Evolutionary conservation across 1,139 yeast species (phyloP), one percentile per base, ranked within the genome.

Genomic region (Saccharomyces uvarum): DNA sequence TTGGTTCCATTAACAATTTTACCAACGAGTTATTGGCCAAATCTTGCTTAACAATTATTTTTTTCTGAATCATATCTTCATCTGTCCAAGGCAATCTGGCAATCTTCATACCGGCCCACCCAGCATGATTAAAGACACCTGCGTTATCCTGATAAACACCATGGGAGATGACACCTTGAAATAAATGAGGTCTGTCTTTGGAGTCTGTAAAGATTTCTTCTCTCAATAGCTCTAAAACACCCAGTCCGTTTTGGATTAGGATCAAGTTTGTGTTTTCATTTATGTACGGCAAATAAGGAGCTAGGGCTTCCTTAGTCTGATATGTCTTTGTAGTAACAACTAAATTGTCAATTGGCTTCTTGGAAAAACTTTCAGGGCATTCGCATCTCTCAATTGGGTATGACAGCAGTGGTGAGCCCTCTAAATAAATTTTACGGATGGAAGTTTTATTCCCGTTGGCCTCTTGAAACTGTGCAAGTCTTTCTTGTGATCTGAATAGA

Each of bases 181-280:
- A 81, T 7, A 91, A 65, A 16, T 72, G 73, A 16, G 96, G 96
- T 58, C 84, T 71, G 1, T 64, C 52, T 0, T 56, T 56, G 0
- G 65, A 57, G 1, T 70, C 66, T 0, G 82, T 81, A 86, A 95
- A 89, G n/a, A 83, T 74, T n/a, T 72, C 67, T 1, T 73, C 70
- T 14, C 75, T 74, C 41, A 89, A 67, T 48, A 76, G 75, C 14
- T 84, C 86, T 3, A 80, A 73, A 48, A 86, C 82, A 3, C 98
- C 98, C 73, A 88, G 76, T 0, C 99, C 99, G 69, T 93, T 93
- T 63, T 91, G 98, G 8, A 93, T 71, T 27, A 93, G 71, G 38
- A 91, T 65, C 8, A 91, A 72, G 56, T 82, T 85, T 1, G 96
- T 80, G 2, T 73, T 64, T 2, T 75, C 68, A 32, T 72, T 69